Percentiles rank a stretch among this genome's conserved stretches.
Evolutionary conservation across 805 yeast genomes (phyloP).

Genomic region (Hanseniaspora meyeri): DNA sequence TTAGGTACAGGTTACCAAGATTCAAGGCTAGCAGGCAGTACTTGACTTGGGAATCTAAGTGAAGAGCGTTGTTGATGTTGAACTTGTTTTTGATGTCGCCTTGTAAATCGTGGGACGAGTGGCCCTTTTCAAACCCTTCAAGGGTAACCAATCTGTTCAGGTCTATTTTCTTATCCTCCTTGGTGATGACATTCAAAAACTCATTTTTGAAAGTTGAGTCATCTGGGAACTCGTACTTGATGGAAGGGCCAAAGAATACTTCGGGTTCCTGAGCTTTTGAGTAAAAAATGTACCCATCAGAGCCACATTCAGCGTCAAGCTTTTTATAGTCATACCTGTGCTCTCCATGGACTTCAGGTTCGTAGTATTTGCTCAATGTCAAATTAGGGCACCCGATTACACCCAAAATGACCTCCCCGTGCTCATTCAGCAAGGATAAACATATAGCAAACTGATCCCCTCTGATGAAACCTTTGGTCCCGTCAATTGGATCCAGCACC

Average conservation of each 20-base stretch:
- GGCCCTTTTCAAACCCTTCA: conserved; percentile 93
- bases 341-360: neutral
- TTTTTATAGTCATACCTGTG: conserved; percentile 28
- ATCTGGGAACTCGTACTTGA: conserved; percentile 29
- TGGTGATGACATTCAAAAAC: conserved; percentile 27
- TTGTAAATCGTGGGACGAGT: conserved; percentile 84
- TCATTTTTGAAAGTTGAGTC: conserved; percentile 45
- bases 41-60: conserved; percentile 91
- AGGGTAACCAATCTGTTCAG: conserved; percentile 24
- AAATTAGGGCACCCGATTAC: conserved; percentile 95
- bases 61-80: conserved; percentile 53
- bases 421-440: conserved; percentile 63
- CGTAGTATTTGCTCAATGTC: conserved; percentile 26
- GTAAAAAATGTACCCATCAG: conserved; percentile 27
- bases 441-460: conserved; percentile 97
- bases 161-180: conserved; percentile 14
- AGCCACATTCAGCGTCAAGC: conserved; percentile 21
- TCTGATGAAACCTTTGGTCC: conserved; percentile 90
- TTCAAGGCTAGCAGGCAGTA: conserved; percentile 87
- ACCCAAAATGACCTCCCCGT: conserved; percentile 77
- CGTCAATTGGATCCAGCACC: conserved; percentile 98
- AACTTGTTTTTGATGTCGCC: conserved; percentile 53
- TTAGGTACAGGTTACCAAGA: conserved; percentile 79
- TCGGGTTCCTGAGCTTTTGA: conserved; percentile 25
- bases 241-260: conserved; percentile 28